Evolutionary conservation across 2,329 filamentous ascomycete species (phyloP).

Genomic region (Monilinia aucupariae): DNA sequence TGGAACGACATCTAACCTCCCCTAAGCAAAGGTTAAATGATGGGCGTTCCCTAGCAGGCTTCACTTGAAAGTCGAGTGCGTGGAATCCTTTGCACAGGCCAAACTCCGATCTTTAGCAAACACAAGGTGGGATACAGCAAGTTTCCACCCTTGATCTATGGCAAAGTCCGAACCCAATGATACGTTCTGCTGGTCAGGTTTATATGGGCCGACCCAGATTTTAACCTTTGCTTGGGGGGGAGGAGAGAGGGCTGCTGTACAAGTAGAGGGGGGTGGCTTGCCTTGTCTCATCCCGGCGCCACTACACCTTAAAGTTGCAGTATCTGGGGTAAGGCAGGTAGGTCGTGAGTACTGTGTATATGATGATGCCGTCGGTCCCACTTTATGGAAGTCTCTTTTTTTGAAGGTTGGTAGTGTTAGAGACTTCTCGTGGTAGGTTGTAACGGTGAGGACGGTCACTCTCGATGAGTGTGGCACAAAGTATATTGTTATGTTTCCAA

Average conservation of each 20-base stretch:
- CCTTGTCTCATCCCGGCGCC: slow-evolving; percentile 32
- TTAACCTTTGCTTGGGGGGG: too few species aligned
- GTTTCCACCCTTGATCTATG: too few species aligned
- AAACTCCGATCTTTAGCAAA: too few species aligned
- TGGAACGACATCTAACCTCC: slow-evolving; percentile 19
- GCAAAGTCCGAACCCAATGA: too few species aligned
- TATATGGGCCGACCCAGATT: too few species aligned
- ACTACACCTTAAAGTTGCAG: slow-evolving; percentile 25
- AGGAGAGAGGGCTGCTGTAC: slow-evolving; percentile 13
- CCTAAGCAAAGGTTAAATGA: too few species aligned
- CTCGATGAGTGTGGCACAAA: neutral
- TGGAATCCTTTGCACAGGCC: too few species aligned
- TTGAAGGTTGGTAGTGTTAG: neutral
- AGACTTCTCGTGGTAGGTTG: slow-evolving; percentile 3
- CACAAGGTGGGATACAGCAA: too few species aligned
- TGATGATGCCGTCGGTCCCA: slow-evolving; percentile 24
- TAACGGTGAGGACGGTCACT: neutral
- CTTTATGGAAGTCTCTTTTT: neutral
- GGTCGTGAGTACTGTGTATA: slow-evolving; percentile 26
- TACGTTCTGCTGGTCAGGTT: too few species aligned
- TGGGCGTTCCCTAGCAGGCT: too few species aligned
- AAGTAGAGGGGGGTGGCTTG: slow-evolving; percentile 33
- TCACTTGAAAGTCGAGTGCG: too few species aligned
- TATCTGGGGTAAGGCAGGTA: slow-evolving; percentile 31
- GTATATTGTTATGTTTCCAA: slow-evolving; percentile 11